A percentile compares a stretch with the other conserved stretches of the same genome.
phyloP scores from a whole-genome alignment of 1,284 basidiomycete genomes.

The Ustilago bromivora region DNA sequence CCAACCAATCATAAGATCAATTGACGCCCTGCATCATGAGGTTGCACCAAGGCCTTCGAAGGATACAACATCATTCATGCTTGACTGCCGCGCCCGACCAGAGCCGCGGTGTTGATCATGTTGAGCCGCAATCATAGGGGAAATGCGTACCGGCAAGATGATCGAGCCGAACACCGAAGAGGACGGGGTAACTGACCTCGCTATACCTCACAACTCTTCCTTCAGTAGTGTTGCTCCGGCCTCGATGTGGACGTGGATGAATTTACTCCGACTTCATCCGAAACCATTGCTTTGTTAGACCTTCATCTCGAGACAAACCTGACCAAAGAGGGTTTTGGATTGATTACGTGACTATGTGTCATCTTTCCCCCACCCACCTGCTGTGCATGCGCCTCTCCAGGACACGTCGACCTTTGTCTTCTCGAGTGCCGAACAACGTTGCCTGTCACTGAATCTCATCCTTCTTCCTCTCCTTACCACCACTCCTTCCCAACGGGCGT shows the following conservation, averaged over 20 bases:
- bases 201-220: conserved; percentile 7
- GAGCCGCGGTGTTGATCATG: conserved; percentile 11
- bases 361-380: background rate
- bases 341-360: background rate
- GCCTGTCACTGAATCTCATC: background rate
- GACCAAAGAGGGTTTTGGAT: no score
- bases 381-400: background rate
- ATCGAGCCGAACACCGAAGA: conserved; percentile 21
- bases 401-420: conserved; percentile 24
- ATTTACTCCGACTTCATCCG: conserved; percentile 25
- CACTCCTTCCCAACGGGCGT: background rate
- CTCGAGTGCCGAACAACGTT: conserved; percentile 19
- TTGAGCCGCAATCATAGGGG: background rate
- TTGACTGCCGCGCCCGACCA: conserved; percentile 16
- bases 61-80: background rate
- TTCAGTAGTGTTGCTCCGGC: background rate
- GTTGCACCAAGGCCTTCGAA: no score
- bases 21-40: no score
- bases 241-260: background rate
- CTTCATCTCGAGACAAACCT: background rate
- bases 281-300: conserved; percentile 1
- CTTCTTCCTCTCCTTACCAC: background rate
- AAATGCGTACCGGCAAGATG: conserved; percentile 23
- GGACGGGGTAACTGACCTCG: conserved; percentile 12
- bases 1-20: no score